Percentiles rank a stretch among this genome's conserved stretches.
Conservation (phyloP, 2,329 filamentous ascomycete genomes). For the Lecanoromycetidae sp. region DNA sequence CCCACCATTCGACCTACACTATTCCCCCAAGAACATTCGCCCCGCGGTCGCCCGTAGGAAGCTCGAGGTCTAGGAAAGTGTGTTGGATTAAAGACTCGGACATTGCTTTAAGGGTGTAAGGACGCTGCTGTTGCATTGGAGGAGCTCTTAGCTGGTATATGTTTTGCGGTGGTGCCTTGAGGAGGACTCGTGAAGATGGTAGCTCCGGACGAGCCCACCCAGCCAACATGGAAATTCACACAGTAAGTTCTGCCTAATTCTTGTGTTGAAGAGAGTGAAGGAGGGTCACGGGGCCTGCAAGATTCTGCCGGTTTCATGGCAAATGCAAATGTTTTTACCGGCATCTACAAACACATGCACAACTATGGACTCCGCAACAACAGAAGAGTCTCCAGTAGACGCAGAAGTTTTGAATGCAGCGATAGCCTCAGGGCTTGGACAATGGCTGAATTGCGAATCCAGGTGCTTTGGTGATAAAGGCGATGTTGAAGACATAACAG, state of each 20-base stretch:
- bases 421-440: not conserved
- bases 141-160: not conserved
- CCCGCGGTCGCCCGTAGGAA: not conserved
- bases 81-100: not conserved
- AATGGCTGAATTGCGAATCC: slow-evolving; percentile 15
- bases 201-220: slow-evolving; percentile 89
- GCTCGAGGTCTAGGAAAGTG: not conserved
- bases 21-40: not conserved
- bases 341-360: not conserved
- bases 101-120: not conserved
- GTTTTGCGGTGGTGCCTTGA: slow-evolving; percentile 4
- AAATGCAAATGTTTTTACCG: not conserved
- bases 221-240: slow-evolving; percentile 99
- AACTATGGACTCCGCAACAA: no score
- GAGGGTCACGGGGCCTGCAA: no score
- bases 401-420: slow-evolving; percentile 1
- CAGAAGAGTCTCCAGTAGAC: no score
- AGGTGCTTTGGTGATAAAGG: slow-evolving; percentile 99
- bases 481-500: slow-evolving; percentile 96
- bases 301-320: not conserved
- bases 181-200: slow-evolving; percentile 47
- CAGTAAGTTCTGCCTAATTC: slow-evolving; percentile 60
- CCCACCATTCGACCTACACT: not conserved
- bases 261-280: not conserved
- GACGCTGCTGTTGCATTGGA: not conserved